Conservation (phyloP, 768 basidiomycete genomes). For the Mycena haematopus region DNA sequence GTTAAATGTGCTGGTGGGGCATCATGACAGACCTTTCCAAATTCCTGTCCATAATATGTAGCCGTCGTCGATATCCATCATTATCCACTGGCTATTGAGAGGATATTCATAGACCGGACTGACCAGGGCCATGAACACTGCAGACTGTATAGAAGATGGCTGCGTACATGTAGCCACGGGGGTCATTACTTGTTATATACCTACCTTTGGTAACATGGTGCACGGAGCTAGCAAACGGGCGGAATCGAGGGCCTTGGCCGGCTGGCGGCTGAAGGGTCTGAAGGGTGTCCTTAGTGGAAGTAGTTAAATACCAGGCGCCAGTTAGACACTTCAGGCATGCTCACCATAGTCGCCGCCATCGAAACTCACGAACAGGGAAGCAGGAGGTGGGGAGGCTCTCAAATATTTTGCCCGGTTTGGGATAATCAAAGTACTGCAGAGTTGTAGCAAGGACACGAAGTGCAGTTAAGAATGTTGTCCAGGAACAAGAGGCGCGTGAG, state of each 20-base stretch:
- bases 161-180: slow-evolving; percentile 85
- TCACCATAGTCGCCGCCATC: slow-evolving; percentile 11
- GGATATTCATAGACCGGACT: slow-evolving; percentile 92
- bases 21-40: slow-evolving; percentile 75
- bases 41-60: slow-evolving; percentile 94
- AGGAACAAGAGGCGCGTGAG: background rate
- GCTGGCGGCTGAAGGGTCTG: slow-evolving; percentile 47
- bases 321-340: background rate
- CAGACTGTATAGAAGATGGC: background rate
- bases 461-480: background rate
- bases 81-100: slow-evolving; percentile 89
- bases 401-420: background rate
- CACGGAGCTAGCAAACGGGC: slow-evolving; percentile 75
- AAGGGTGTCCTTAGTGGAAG: slow-evolving; percentile 45
- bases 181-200: slow-evolving; percentile 91
- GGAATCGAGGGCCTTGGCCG: slow-evolving; percentile 49
- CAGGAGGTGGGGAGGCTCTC: background rate
- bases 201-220: slow-evolving; percentile 87
- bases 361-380: background rate
- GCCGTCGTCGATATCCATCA: slow-evolving; percentile 95
- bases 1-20: background rate
- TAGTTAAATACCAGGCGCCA: background rate
- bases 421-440: background rate
- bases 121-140: slow-evolving; percentile 27
- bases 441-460: background rate